Evolutionary conservation across 495 filamentous ascomycete genomes (phyloP).

Genomic region (Physcia stellaris): DNA sequence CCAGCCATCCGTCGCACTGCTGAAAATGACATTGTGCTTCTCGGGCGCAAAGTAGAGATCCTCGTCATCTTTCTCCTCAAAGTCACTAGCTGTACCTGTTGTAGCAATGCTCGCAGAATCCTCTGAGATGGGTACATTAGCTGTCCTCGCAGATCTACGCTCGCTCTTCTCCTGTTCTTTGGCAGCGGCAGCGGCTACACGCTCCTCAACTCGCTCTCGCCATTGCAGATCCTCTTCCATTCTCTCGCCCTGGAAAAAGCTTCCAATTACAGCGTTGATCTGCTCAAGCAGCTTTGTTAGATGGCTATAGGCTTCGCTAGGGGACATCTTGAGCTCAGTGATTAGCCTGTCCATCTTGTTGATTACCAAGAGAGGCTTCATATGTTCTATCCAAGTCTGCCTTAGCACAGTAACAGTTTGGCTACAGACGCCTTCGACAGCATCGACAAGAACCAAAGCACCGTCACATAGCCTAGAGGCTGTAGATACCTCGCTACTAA

Average conservation of each 20-base stretch:
- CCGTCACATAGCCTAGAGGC: constrained; percentile 92
- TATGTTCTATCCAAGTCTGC: constrained; percentile 89
- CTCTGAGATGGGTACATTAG: constrained; percentile 18
- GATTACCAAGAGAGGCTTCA: constrained; percentile 88
- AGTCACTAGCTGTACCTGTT: constrained; percentile 29
- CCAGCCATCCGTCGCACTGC: constrained; percentile 95
- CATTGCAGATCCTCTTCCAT: constrained; percentile 99
- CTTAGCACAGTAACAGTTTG: constrained; percentile 95
- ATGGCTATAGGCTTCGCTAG: constrained; percentile 77
- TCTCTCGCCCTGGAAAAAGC: constrained; percentile 93
- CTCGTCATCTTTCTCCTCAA: constrained; percentile 88
- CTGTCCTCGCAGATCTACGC: constrained; percentile 30
- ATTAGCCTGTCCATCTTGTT: constrained; percentile 97
- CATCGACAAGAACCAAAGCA: constrained; percentile 90
- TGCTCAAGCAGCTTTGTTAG: constrained; percentile 85
- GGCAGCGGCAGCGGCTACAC: constrained; percentile 43
- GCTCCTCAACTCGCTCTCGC: constrained; percentile 83
- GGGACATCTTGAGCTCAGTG: constrained; percentile 85
- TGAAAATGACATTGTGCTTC: constrained; percentile 97
- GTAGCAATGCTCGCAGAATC: constrained; percentile 28
- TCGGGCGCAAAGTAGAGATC: constrained; percentile 97
- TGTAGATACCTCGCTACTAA: constrained; percentile 95
- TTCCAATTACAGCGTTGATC: constrained; percentile 93
- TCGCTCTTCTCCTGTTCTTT: constrained; percentile 33
- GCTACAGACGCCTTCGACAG: constrained; percentile 94